Evolutionary conservation across 345 rosid genomes (phyloP), one percentile per base, ranked within the genome.

Genomic region (Boechera stricta): DNA sequence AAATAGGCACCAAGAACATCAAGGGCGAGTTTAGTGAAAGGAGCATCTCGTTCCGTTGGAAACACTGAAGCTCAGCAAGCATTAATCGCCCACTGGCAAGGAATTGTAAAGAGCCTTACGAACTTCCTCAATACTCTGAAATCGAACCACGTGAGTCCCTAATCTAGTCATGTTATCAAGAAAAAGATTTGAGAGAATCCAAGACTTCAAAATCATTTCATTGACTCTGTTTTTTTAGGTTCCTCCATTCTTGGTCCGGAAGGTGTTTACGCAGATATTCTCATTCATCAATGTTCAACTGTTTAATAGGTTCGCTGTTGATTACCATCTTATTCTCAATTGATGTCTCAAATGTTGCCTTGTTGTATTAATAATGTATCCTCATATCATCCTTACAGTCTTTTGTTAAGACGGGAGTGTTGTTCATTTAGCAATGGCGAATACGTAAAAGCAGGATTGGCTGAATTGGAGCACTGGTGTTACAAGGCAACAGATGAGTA

Each of bases 11-110:
- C 98, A 44, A 87, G 98, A 83, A 91, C 97, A 84, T 89, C 97
- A 36, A 86, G 98, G 75, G 98, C 97, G 71, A 93, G 98, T 85
- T 81, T 93, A 71, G 98, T 93, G 45, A 93, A 93, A 85, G 97
- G 98, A 72, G 82, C 88, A 59, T 83, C 89, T 29, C 93, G 97
- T 42, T 89, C 93, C 0, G 89, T 91, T 32, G 93, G 89, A 56
- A 93, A 84, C 75, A 67, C 86, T 3, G 92, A 88, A 18, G 98
- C 92, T 5, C 98, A 93, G 75, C 97, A 93, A 80, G 87, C 95
- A 45, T 77, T 93, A 75, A 93, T 93, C 77, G 93, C 97, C 36
- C 97, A 93, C 76, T 93, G 97, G 98, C 98, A 93, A 85, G 97
- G 93, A 75, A 93, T 91, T 67, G 98, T 91, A 68, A 93, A 87